Evolutionary conservation across 495 filamentous ascomycete species (phyloP).

Genomic region (Neurospora sp.): DNA sequence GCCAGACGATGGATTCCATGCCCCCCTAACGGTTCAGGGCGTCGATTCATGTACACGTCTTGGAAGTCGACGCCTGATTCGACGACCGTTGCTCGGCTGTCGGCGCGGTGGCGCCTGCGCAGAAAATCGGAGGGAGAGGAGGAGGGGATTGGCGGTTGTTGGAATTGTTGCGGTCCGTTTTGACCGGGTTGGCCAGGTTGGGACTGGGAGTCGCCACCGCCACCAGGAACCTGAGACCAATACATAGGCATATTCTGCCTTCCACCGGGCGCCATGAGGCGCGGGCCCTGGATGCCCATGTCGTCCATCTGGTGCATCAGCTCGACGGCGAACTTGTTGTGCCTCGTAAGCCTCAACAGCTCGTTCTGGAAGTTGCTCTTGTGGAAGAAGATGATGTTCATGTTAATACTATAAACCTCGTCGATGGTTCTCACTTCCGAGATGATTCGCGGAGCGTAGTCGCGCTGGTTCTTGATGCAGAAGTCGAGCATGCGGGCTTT

Average conservation of each 20-base stretch:
- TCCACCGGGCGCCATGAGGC: constrained; percentile 60
- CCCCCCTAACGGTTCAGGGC: constrained; percentile 2
- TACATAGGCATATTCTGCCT: constrained; percentile 39
- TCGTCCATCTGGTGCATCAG: constrained; percentile 78
- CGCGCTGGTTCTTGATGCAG: constrained; percentile 75
- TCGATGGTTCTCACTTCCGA: constrained; percentile 67
- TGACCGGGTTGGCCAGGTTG: too few species aligned
- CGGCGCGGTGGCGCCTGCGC: not conserved
- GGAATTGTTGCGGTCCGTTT: not conserved
- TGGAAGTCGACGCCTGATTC: constrained; percentile 25
- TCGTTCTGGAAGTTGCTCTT: constrained; percentile 91
- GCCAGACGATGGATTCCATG: constrained; percentile 7
- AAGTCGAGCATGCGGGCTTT: constrained; percentile 78
- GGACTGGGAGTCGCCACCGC: too few species aligned
- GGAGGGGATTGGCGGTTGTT: not conserved
- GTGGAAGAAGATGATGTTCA: constrained; percentile 97
- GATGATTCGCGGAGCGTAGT: constrained; percentile 82
- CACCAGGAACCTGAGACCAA: constrained; percentile 23
- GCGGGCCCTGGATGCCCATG: constrained; percentile 80
- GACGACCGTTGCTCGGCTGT: constrained; percentile 16
- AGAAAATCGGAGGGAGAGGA: not conserved
- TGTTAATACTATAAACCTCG: constrained; percentile 53
- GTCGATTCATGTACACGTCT: constrained; percentile 21
- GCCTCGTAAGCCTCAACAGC: constrained; percentile 72
- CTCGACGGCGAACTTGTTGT: constrained; percentile 93